Base-by-base conservation (phyloP, 2,329 filamentous ascomycete species). In the Xylaria sp. region DNA sequence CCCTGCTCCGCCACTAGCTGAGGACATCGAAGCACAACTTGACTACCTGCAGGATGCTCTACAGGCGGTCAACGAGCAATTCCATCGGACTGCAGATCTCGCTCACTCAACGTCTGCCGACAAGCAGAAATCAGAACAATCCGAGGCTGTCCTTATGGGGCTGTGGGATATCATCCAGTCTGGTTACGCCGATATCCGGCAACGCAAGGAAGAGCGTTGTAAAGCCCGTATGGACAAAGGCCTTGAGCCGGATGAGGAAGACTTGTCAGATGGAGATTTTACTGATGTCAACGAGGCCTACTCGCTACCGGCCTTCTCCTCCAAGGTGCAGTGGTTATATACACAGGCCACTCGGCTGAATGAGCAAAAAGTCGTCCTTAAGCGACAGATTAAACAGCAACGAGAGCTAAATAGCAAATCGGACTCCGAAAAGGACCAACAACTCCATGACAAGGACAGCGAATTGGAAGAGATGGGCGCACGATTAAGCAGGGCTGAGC, bases 351-450 rank as follows among this genome's bases (percentile, higher is more conserved):
- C 90, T 20, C 88, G 88, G 23, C 84, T 98, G 43, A 91, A 93
- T 70, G 93, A 97, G 75, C 94, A 98, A 78, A 97, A 97, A 78
- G 89, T 90, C 58, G 94, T 97, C 25, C 86, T 98, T 9, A 92
- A 95, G 76, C 90, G 94, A 52, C 94, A 98, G 79, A 95, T 98
- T 76, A 95, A 97, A 82, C 94, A 98, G 79, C 95, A 98, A 81
- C 92, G 94, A 67, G 94, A 97, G 77, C 87, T 98, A 66, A 97
- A 97, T 81, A 94, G 87, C 82, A 94, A 94, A 77, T 94, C 93
- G 0, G 94, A 97, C 73, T 85, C 88, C 23, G 86, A 90, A 69
- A 89, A 90, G 76, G 90, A 92, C 74, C 86, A 86, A 49, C 88
- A 92, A 71, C 79, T 92, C n/a, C 83, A 86, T 28, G 79, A 83